Base-by-base conservation (phyloP, 192 early-diverging fungal genomes). In the Backusella sp. region DNA sequence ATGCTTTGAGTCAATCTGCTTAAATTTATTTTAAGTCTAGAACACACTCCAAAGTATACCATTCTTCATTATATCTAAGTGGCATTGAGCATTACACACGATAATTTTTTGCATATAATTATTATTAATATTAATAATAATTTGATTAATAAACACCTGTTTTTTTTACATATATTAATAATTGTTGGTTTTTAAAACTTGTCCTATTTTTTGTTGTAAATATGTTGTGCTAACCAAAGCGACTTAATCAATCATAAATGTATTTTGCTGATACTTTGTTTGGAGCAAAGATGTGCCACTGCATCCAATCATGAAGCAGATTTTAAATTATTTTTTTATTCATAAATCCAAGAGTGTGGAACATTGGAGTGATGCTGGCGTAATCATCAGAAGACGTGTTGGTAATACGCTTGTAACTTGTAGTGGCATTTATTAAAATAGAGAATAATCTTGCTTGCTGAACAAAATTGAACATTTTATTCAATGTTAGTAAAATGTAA, bases 31-130 rank as follows among this genome's bases (percentile, higher is more conserved):
- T 68, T 68, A 68, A 36, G 56, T 28, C 5, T 56, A 56, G 53
- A 56, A 28, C 8, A 26, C 56, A 62, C 56, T 62, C 56, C 2
- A 12, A 62, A 62, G 56, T 62, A 62, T 62, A 62, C 56, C 35
- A 36, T 32, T 68, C 66, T 36, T 68, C 66, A 32, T 32, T 68
- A 68, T 49, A 62, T 28, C 26, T 62, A 14, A 26, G 56, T 62
- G 56, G 56, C 56, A 62, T 62, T 66, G 23, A 68, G 39, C 68
- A 69, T 69, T 69, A 21, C 66, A 36, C 66, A 62, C 56, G 56
- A 62, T 62, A 62, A 62, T 62, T 26, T 44, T 56, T 62, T 68
- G 30, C 30, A 36, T 68, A 34, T 68, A 26, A 68, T 68, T 68
- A 32, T 68, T 68, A 66, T 66, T 36, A 68, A 17, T 41, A 41